Percentiles rank a stretch among this genome's conserved stretches.
Conservation (phyloP, 2,329 filamentous ascomycete species). For the Talaromyces sp. region DNA sequence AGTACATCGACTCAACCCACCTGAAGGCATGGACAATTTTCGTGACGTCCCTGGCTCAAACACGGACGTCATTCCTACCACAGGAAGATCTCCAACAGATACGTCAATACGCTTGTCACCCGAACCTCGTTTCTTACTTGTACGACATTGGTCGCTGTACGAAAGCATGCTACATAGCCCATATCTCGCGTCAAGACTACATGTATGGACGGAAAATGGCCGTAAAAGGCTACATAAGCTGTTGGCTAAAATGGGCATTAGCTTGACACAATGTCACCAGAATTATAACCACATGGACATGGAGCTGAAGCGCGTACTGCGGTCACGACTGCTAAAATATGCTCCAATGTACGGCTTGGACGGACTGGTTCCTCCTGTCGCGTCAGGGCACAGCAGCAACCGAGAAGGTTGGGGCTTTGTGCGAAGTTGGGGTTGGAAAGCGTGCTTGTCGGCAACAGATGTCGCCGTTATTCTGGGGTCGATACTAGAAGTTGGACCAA, state of each 20-base stretch:
- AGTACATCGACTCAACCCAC: conserved; percentile 87
- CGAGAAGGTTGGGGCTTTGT: conserved; percentile 98
- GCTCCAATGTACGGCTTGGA: conserved; percentile 91
- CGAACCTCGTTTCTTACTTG: conserved; percentile 86
- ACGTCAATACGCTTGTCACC: conserved; percentile 88
- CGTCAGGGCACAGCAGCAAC: conserved; percentile 65
- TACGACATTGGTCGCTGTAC: conserved; percentile 95
- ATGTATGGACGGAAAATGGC: conserved; percentile 90
- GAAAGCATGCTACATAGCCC: conserved; percentile 98
- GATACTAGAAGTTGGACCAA: conserved; percentile 78
- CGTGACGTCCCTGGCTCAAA: conserved; percentile 65
- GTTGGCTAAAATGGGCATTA: conserved; percentile 96
- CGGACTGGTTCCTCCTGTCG: conserved; percentile 78
- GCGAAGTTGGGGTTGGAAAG: conserved; percentile 95
- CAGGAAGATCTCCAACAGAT: conserved; percentile 83
- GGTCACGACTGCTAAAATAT: conserved; percentile 83
- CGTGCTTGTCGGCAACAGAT: conserved; percentile 87
- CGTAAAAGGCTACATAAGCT: conserved; percentile 88
- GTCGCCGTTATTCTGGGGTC: conserved; percentile 90
- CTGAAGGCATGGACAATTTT: conserved; percentile 55
- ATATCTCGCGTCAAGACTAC: conserved; percentile 84
- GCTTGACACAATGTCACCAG: conserved; percentile 87
- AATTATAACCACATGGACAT: conserved; percentile 99
- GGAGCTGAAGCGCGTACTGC: conserved; percentile 83
- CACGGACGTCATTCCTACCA: conserved; percentile 81